Evolutionary conservation across 2,329 filamentous ascomycete species (phyloP).

Genomic region (Nakataea oryzae): DNA sequence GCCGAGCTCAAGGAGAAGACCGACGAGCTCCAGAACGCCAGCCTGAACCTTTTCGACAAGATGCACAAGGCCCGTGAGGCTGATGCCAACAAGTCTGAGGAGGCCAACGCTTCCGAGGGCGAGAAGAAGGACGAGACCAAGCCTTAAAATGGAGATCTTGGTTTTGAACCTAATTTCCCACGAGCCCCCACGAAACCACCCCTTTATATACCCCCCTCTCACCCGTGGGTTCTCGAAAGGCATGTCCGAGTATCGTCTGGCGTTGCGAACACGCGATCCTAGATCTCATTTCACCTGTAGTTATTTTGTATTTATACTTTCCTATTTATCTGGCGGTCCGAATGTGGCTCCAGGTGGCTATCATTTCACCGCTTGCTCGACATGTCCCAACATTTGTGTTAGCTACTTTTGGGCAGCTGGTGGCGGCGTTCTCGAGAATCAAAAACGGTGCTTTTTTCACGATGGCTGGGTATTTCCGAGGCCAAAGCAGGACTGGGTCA

Average conservation of each 20-base stretch:
- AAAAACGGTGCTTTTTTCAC: background rate
- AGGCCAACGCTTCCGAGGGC: constrained; percentile 44
- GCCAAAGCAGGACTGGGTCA: background rate
- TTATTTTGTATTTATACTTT: constrained; percentile 41
- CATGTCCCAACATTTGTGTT: constrained; percentile 24
- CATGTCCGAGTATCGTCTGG: constrained; percentile 19
- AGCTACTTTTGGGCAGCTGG: constrained; percentile 19
- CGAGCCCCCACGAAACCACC: background rate
- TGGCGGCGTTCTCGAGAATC: constrained; percentile 7
- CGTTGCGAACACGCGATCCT: constrained; percentile 13
- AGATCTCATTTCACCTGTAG: constrained; percentile 24
- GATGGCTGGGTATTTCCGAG: background rate
- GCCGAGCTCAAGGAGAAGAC: constrained; percentile 98
- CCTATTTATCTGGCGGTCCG: constrained; percentile 17
- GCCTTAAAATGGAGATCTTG: constrained; percentile 39
- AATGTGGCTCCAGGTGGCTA: constrained; percentile 14
- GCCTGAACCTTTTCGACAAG: constrained; percentile 97
- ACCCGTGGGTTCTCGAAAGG: constrained; percentile 12
- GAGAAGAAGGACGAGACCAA: constrained; percentile 72
- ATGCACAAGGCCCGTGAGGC: constrained; percentile 93
- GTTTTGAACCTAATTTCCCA: constrained; percentile 6
- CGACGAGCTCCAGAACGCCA: constrained; percentile 92
- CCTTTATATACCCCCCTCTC: constrained; percentile 15
- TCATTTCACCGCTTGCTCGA: constrained; percentile 9
- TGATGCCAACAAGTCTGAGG: constrained; percentile 46